These are phyloP conservation scores for Penicillium maclennaniae DNA, from an alignment of 495 filamentous ascomycete genomes.

Conservation along the genomic window DNA sequence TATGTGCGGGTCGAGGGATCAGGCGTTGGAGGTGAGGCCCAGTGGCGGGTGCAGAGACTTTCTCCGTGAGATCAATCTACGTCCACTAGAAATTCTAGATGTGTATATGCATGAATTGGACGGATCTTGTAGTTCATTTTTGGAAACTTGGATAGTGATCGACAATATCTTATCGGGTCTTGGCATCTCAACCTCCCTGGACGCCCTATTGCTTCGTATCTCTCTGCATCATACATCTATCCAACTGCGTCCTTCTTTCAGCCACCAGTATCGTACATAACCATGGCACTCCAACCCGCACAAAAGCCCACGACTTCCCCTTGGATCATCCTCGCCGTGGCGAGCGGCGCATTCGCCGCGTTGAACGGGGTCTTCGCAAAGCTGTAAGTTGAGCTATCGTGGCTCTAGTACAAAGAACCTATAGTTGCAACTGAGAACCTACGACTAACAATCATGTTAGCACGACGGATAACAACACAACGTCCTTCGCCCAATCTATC, in stretches of 20 bases:
- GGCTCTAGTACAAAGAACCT: not conserved
- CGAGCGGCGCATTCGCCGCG: slow-evolving; percentile 85
- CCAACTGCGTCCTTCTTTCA: not conserved
- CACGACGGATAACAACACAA: slow-evolving; percentile 81
- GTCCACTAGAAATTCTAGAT: not conserved
- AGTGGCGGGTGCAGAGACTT: slow-evolving; percentile 39
- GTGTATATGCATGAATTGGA: not conserved
- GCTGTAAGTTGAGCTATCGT: slow-evolving; percentile 54
- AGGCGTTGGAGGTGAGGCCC: slow-evolving; percentile 51
- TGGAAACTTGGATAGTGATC: not conserved
- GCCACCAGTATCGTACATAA: not conserved
- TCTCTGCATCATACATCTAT: not conserved
- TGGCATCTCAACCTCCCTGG: not conserved
- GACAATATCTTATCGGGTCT: not conserved
- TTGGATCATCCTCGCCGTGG: slow-evolving; percentile 80
- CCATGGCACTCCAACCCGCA: slow-evolving; percentile 13
- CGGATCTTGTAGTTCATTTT: not conserved
- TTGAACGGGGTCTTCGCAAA: slow-evolving; percentile 97
- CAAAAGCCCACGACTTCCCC: slow-evolving; percentile 18
- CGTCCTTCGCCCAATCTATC: slow-evolving; percentile 60
- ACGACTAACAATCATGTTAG: slow-evolving; percentile 32
- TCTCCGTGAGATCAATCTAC: slow-evolving; percentile 27
- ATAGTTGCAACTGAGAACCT: not conserved
- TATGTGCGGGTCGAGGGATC: slow-evolving; percentile 58
- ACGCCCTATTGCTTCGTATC: not conserved